These are phyloP conservation scores for Aspergillus proliferans DNA, from an alignment of 2,329 filamentous ascomycete species.

Conservation along the genomic window DNA sequence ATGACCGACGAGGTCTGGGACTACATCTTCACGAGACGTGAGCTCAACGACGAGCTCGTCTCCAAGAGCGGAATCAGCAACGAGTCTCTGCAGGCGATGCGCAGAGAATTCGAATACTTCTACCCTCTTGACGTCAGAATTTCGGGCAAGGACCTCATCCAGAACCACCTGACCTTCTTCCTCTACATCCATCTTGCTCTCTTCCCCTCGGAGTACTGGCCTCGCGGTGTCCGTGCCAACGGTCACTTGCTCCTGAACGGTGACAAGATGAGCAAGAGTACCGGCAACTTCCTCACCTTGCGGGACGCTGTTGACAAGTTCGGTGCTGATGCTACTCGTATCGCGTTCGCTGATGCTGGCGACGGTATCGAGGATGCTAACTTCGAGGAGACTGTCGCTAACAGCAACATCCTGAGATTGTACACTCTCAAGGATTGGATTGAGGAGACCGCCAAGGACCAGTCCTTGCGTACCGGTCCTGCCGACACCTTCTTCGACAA, in stretches of 20 bases:
- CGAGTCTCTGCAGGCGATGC: constrained; percentile 69
- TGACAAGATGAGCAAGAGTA: constrained; percentile 98
- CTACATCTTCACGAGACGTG: constrained; percentile 77
- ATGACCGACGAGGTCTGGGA: constrained; percentile 97
- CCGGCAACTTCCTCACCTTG: constrained; percentile 93
- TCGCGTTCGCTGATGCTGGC: constrained; percentile 88
- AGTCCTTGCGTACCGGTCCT: constrained; percentile 69
- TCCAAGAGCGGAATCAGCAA: constrained; percentile 64
- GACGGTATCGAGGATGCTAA: constrained; percentile 94
- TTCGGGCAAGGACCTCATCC: constrained; percentile 87
- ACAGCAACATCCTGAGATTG: constrained; percentile 81
- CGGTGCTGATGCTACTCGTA: constrained; percentile 84
- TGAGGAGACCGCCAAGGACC: constrained; percentile 71
- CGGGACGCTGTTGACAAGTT: constrained; percentile 83
- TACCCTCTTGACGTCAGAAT: constrained; percentile 86
- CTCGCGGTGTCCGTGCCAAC: constrained; percentile 76
- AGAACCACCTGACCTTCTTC: constrained; percentile 93
- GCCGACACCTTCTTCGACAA: constrained; percentile 75
- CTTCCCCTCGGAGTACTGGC: constrained; percentile 85
- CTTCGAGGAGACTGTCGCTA: constrained; percentile 91
- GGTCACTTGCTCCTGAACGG: constrained; percentile 92
- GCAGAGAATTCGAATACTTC: constrained; percentile 92
- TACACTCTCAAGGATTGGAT: constrained; percentile 85
- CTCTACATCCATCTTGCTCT: constrained; percentile 89
- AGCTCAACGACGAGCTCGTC: constrained; percentile 60